A percentile compares a stretch with the other conserved stretches of the same genome.
phyloP scores from a whole-genome alignment of 2,329 filamentous ascomycete genomes.

The Sordariomycetes sp. region DNA sequence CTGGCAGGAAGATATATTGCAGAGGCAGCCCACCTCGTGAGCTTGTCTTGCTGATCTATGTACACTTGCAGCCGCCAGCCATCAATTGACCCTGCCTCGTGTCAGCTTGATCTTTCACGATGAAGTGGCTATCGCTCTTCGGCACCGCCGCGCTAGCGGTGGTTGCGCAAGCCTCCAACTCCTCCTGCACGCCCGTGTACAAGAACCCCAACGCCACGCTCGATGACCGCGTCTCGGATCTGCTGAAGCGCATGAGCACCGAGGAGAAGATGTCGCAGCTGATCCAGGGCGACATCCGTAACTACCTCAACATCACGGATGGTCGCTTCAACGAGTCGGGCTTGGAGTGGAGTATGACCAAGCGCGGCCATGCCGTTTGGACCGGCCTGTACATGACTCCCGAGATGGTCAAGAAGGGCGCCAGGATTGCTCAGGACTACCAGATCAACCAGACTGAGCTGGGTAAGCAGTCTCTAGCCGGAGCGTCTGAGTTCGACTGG shows the following conservation, averaged over 20 bases:
- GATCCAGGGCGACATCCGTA: slow-evolving; percentile 60
- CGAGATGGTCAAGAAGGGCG: slow-evolving; percentile 52
- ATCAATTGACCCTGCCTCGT: too few relatives aligned
- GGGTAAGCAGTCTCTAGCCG: slow-evolving; percentile 10
- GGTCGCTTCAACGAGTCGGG: slow-evolving; percentile 60
- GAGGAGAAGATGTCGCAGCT: slow-evolving; percentile 65
- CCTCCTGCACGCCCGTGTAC: slow-evolving; percentile 41
- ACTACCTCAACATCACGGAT: slow-evolving; percentile 62
- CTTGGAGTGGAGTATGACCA: slow-evolving; percentile 55
- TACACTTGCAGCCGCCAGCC: too few relatives aligned
- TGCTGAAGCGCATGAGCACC: slow-evolving; percentile 64
- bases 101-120: slow-evolving; percentile 10
- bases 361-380: slow-evolving; percentile 61
- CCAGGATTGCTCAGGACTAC: slow-evolving; percentile 61
- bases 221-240: slow-evolving; percentile 55
- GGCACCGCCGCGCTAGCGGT: slow-evolving; percentile 13
- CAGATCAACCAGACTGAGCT: slow-evolving; percentile 38
- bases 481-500: background rate
- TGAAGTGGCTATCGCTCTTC: slow-evolving; percentile 18
- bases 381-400: slow-evolving; percentile 59
- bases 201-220: slow-evolving; percentile 54
- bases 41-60: too few relatives aligned
- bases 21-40: too few relatives aligned
- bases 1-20: too few relatives aligned
- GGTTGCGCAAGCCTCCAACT: slow-evolving; percentile 14